Conservation (phyloP, 176 grass and related monocot genomes). For the Phyllostachys edulis region DNA sequence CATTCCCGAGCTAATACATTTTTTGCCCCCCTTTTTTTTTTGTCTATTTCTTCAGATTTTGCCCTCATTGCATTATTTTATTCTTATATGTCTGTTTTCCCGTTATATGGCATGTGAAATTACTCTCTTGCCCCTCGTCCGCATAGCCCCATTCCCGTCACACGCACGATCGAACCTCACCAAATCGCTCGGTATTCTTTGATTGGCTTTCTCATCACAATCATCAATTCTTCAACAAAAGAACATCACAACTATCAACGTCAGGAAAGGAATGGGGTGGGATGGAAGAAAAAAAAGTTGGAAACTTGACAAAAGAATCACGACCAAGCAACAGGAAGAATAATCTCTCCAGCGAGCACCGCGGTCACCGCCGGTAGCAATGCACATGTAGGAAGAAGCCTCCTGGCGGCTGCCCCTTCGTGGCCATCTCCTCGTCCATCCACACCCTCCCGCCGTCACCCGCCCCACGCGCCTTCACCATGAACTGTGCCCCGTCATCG, state of each 20-base stretch:
- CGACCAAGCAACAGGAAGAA: background rate
- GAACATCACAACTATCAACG: constrained; percentile 26
- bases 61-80: too few relatives aligned
- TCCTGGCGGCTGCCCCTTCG: constrained; percentile 35
- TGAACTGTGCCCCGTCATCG: constrained; percentile 57
- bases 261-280: background rate
- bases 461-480: constrained; percentile 66
- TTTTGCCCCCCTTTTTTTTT: too few relatives aligned
- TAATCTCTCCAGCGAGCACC: background rate
- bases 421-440: constrained; percentile 68
- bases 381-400: constrained; percentile 62
- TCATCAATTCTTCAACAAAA: background rate
- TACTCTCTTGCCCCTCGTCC: too few relatives aligned
- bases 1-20: too few relatives aligned
- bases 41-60: too few relatives aligned
- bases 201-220: background rate
- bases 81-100: too few relatives aligned
- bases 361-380: constrained; percentile 43
- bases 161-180: too few relatives aligned
- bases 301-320: background rate
- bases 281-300: background rate
- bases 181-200: background rate
- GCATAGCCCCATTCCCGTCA: too few relatives aligned
- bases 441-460: constrained; percentile 53
- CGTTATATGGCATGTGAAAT: too few relatives aligned